Conservation (phyloP, 352 stramenopile genomes). For the Pythium insidiosum region DNA sequence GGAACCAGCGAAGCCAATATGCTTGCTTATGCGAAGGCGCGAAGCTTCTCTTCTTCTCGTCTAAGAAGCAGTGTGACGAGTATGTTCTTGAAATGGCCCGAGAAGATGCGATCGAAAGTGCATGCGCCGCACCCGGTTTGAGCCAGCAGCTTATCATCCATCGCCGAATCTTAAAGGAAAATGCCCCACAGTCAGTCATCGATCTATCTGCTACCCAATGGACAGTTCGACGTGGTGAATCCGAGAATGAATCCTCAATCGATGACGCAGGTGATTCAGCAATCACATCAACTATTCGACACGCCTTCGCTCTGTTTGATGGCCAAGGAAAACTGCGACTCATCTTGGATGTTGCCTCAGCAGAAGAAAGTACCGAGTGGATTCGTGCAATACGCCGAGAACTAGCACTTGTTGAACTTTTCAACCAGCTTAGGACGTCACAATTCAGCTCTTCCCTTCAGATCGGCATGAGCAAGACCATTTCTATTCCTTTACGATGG, state of each 20-base stretch:
- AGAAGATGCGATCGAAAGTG: too few relatives aligned
- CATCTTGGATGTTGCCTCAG: constrained; percentile 41
- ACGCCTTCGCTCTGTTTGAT: constrained; percentile 69
- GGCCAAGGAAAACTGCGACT: constrained; percentile 26
- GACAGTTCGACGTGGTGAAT: constrained; percentile 38
- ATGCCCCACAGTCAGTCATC: constrained; percentile 28
- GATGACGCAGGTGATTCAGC: neutral
- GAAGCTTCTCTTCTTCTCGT: constrained; percentile 46
- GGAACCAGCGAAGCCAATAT: constrained; percentile 44
- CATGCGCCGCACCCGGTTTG: constrained; percentile 5
- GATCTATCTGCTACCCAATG: constrained; percentile 35
- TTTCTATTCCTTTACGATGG: constrained; percentile 37
- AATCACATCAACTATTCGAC: constrained; percentile 11
- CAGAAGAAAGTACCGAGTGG: constrained; percentile 32
- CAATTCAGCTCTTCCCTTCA: too few relatives aligned
- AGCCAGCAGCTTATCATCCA: neutral
- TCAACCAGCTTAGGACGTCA: too few relatives aligned
- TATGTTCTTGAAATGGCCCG: constrained; percentile 69
- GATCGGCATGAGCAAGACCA: neutral
- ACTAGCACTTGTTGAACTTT: too few relatives aligned
- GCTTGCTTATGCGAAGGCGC: constrained; percentile 57
- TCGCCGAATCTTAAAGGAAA: constrained; percentile 28
- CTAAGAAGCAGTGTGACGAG: constrained; percentile 31
- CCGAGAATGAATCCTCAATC: neutral
- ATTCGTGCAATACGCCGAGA: constrained; percentile 31